A percentile compares a stretch with the other conserved stretches of the same genome.
phyloP scores from a whole-genome alignment of 2,329 filamentous ascomycete genomes.

The Colletotrichum siamense region DNA sequence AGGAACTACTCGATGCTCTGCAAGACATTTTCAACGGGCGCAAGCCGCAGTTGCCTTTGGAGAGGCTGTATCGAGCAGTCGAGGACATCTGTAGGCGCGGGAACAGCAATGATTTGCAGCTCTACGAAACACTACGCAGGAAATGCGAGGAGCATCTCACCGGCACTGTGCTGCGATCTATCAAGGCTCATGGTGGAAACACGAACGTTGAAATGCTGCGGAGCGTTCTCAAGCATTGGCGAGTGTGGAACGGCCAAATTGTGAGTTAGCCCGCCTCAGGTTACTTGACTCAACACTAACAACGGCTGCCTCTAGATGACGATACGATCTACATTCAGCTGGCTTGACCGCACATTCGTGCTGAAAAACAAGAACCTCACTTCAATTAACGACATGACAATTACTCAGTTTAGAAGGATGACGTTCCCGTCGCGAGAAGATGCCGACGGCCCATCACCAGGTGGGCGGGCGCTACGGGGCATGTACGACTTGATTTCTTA shows the following conservation, averaged over 20 bases:
- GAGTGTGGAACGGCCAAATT: conserved; percentile 78
- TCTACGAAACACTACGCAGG: conserved; percentile 60
- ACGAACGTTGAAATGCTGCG: conserved; percentile 70
- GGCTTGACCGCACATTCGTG: conserved; percentile 88
- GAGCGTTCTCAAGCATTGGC: conserved; percentile 67
- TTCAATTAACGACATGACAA: conserved; percentile 82
- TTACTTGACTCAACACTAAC: conserved; percentile 15
- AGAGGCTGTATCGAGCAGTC: conserved; percentile 87
- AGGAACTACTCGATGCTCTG: conserved; percentile 76
- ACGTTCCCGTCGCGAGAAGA: conserved; percentile 44
- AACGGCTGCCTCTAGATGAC: conserved; percentile 57
- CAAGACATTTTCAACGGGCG: conserved; percentile 72
- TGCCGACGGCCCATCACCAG: conserved; percentile 29
- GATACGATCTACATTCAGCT: conserved; percentile 90
- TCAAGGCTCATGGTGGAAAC: conserved; percentile 54
- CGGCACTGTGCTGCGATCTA: conserved; percentile 59
- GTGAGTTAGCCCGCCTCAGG: conserved; percentile 49
- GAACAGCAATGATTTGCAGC: conserved; percentile 70
- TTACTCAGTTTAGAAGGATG: conserved; percentile 74
- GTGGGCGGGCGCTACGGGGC: conserved; percentile 54
- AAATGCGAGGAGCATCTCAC: conserved; percentile 74
- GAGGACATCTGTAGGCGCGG: conserved; percentile 90
- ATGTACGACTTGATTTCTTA: conserved; percentile 78
- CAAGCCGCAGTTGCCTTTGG: conserved; percentile 74
- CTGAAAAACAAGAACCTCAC: conserved; percentile 72